Percentiles rank a stretch among this genome's conserved stretches.
Conservation (phyloP, 176 grass and related monocot species). For the Zea luxurians region DNA sequence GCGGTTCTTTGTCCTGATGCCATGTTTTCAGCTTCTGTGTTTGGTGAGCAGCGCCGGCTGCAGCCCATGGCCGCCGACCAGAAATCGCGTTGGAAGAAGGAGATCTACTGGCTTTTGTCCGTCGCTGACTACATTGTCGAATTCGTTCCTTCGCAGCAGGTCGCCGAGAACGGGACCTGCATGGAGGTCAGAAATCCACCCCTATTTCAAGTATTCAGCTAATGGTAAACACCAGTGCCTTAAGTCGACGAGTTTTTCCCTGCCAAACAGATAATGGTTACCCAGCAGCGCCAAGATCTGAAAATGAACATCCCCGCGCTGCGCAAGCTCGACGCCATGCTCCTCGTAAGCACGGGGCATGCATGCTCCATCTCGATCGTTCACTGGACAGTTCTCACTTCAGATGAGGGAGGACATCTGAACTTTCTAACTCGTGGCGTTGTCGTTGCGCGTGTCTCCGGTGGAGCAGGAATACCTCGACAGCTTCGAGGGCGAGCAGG, state of each 20-base stretch:
- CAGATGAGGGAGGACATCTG: background rate
- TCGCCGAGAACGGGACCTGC: slow-evolving; percentile 54
- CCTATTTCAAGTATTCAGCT: background rate
- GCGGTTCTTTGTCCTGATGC: background rate
- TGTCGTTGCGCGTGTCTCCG: background rate
- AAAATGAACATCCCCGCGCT: slow-evolving; percentile 84
- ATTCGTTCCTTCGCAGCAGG: slow-evolving; percentile 70
- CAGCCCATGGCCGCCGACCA: slow-evolving; percentile 78
- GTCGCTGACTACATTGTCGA: slow-evolving; percentile 84
- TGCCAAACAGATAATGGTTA: slow-evolving; percentile 69
- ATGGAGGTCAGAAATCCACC: slow-evolving; percentile 61
- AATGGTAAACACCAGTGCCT: background rate
- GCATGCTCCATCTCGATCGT: background rate
- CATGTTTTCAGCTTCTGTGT: slow-evolving; percentile 73
- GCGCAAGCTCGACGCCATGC: slow-evolving; percentile 81
- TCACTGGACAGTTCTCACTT: background rate
- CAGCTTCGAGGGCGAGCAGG: slow-evolving; percentile 52
- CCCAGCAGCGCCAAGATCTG: slow-evolving; percentile 81
- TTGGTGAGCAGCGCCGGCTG: slow-evolving; percentile 72
- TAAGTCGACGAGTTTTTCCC: background rate
- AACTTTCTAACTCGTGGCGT: slow-evolving; percentile 2
- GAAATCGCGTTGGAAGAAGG: slow-evolving; percentile 69
- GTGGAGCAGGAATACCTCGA: slow-evolving; percentile 65
- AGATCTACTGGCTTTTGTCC: slow-evolving; percentile 87
- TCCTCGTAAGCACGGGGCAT: slow-evolving; percentile 54